phyloP scores from a whole-genome alignment of 805 yeast genomes.

The Nakazawaea ishiwadae region DNA sequence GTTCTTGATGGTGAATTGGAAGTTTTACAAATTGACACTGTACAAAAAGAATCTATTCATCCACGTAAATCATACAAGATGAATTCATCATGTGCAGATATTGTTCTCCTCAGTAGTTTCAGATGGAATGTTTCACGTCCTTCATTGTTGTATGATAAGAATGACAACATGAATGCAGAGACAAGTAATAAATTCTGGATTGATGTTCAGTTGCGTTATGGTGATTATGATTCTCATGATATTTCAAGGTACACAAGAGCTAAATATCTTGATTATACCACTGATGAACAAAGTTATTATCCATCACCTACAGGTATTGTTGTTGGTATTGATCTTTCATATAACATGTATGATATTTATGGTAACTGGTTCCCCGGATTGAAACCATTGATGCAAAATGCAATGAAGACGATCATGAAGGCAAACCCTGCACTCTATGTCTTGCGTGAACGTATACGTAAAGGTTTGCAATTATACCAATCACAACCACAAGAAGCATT shows the following conservation, averaged over 20 bases:
- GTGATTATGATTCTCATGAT: constrained; percentile 97
- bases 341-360: constrained; percentile 92
- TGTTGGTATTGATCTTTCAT: constrained; percentile 89
- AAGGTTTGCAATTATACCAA: constrained; percentile 89
- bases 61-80: constrained; percentile 96
- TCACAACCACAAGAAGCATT: constrained; percentile 91
- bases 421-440: constrained; percentile 92
- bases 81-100: constrained; percentile 94
- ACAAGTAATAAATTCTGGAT: constrained; percentile 80
- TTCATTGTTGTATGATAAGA: constrained; percentile 66
- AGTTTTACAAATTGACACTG: constrained; percentile 75
- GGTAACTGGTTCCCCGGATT: constrained; percentile 98
- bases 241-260: constrained; percentile 91
- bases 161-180: constrained; percentile 57
- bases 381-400: constrained; percentile 83
- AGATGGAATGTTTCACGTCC: constrained; percentile 85
- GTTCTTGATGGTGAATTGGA: constrained; percentile 86
- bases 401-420: constrained; percentile 91
- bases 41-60: constrained; percentile 88
- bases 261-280: constrained; percentile 87
- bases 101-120: constrained; percentile 66
- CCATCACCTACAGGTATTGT: constrained; percentile 93
- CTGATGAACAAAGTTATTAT: constrained; percentile 78
- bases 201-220: constrained; percentile 91
- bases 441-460: constrained; percentile 87